phyloP scores from a whole-genome alignment of 192 early-diverging fungal genomes.

The Podila epicladia region DNA sequence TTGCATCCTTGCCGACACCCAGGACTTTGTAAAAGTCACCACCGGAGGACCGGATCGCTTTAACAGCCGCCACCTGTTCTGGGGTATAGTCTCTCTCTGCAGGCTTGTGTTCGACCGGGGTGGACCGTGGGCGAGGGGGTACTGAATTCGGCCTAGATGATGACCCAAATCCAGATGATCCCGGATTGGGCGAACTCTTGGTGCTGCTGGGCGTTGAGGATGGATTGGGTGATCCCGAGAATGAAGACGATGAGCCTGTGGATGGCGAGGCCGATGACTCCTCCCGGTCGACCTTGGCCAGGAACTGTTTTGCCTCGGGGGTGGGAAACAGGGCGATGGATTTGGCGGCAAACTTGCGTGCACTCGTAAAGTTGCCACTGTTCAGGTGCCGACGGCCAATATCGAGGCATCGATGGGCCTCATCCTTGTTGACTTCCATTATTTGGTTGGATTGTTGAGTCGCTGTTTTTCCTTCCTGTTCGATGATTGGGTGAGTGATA shows the following conservation, averaged over 20 bases:
- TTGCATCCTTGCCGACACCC: conserved; percentile 77
- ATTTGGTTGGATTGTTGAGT: background rate
- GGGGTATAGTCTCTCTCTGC: conserved; percentile 70
- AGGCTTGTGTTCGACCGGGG: conserved; percentile 42
- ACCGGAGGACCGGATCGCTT: conserved; percentile 76
- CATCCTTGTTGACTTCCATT: conserved; percentile 91
- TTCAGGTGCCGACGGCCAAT: conserved; percentile 80
- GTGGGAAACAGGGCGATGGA: conserved; percentile 83
- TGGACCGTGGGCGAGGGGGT: conserved; percentile 20
- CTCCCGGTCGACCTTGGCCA: conserved; percentile 54
- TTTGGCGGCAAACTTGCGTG: conserved; percentile 88
- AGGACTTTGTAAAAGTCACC: conserved; percentile 88
- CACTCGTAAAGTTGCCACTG: conserved; percentile 71
- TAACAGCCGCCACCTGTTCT: conserved; percentile 85
- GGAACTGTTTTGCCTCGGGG: conserved; percentile 62
- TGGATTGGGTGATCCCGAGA: conserved; percentile 19
- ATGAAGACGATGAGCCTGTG: conserved; percentile 25
- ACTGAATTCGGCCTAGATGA: conserved; percentile 4
- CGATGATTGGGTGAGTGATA: too few relatives aligned
- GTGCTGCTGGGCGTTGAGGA: conserved; percentile 25
- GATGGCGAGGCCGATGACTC: conserved; percentile 12
- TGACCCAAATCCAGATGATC: conserved; percentile 16
- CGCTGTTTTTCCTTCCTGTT: background rate
- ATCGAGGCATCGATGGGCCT: conserved; percentile 78
- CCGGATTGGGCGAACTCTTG: conserved; percentile 23